A percentile compares a stretch with the other conserved stretches of the same genome.
Evolutionary conservation across 2,329 filamentous ascomycete genomes (phyloP).

Genomic region (Alternaria dauci): DNA sequence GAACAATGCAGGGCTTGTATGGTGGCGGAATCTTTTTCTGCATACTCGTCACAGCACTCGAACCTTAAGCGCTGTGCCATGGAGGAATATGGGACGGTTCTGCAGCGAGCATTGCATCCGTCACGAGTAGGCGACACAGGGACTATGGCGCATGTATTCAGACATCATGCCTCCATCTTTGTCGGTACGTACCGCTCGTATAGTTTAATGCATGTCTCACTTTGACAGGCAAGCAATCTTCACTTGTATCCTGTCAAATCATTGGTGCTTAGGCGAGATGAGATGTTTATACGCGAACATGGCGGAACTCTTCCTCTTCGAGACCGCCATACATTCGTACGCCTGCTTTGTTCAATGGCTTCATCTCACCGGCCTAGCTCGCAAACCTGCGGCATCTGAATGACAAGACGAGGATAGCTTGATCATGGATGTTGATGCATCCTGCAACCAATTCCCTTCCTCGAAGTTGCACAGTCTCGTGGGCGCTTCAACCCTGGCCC

Average conservation of each 20-base stretch:
- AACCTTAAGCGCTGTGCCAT: conserved; percentile 6
- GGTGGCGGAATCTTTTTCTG: conserved; percentile 11
- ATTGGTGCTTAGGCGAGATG: conserved; percentile 6
- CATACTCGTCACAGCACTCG: conserved; percentile 13
- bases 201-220: conserved; percentile 13
- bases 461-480: conserved; percentile 14
- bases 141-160: not conserved
- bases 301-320: conserved; percentile 17
- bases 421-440: conserved; percentile 3
- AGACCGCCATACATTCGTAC: conserved; percentile 25
- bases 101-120: not conserved
- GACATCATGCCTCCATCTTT: not conserved
- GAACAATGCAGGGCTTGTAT: conserved; percentile 15
- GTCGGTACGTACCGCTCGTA: conserved; percentile 9
- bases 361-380: conserved; percentile 15
- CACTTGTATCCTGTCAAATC: conserved; percentile 16
- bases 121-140: not conserved
- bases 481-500: conserved; percentile 5
- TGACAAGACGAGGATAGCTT: conserved; percentile 5
- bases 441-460: conserved; percentile 16
- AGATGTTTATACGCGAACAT: conserved; percentile 14
- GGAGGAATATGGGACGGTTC: conserved; percentile 1
- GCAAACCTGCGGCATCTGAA: conserved; percentile 24
- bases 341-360: conserved; percentile 6
- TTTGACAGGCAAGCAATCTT: conserved; percentile 5